These are phyloP conservation scores for Leptographium lundbergii DNA, from an alignment of 2,329 filamentous ascomycete species.

Conservation along the genomic window DNA sequence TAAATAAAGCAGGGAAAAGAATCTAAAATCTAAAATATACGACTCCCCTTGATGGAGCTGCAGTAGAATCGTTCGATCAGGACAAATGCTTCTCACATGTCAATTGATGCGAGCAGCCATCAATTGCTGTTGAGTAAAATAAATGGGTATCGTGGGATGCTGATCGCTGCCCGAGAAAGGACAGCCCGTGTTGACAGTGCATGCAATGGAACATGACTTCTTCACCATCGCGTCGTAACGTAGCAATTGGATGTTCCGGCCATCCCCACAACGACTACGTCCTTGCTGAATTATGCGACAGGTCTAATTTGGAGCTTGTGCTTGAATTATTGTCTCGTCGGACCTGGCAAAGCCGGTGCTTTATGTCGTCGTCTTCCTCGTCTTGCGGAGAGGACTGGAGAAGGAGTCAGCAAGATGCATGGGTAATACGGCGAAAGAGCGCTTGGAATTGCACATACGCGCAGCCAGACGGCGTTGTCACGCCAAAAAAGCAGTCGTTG, in stretches of 20 bases:
- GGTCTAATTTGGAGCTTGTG: not conserved
- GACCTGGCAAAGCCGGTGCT: not conserved
- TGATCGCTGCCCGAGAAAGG: not conserved
- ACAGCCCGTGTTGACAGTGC: not conserved
- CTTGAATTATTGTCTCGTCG: not conserved
- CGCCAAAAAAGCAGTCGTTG: conserved; percentile 44
- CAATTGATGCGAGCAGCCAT: not conserved
- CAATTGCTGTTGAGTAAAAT: not conserved
- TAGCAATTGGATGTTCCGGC: not conserved
- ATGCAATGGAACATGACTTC: not conserved
- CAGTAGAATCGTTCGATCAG: too few relatives aligned
- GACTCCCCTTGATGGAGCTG: too few relatives aligned
- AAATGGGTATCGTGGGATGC: not conserved
- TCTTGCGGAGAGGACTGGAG: conserved; percentile 5
- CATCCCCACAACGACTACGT: not conserved
- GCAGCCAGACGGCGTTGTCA: conserved; percentile 43
- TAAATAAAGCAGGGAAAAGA: too few relatives aligned
- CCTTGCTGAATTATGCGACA: not conserved
- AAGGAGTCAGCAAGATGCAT: not conserved
- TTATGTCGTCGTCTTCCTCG: not conserved
- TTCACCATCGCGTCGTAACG: not conserved
- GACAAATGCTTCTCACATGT: not conserved
- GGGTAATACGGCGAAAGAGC: not conserved
- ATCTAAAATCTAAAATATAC: too few relatives aligned
- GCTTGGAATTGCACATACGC: conserved; percentile 28